A percentile compares a stretch with the other conserved stretches of the same genome.
phyloP scores from a whole-genome alignment of 352 stramenopile species.

The Phytophthora boehmeriae region DNA sequence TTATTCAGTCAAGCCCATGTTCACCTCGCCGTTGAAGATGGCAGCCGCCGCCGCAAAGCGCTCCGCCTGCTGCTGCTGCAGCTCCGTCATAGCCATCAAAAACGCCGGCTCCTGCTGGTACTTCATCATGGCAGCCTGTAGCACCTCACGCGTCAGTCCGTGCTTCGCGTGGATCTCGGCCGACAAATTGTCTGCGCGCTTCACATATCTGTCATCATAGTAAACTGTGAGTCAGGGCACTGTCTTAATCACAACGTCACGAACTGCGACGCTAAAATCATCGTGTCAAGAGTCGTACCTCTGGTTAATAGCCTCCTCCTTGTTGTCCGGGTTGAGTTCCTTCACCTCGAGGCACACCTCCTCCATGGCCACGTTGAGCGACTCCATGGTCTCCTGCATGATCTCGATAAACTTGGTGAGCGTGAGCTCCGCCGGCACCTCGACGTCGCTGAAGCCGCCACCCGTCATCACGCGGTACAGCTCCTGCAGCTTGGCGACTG shows the following conservation, averaged over 20 bases:
- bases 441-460: slow-evolving; percentile 79
- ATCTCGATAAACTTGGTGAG: slow-evolving; percentile 89
- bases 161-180: slow-evolving; percentile 89
- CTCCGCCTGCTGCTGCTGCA: slow-evolving; percentile 87
- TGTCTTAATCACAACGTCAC: neutral
- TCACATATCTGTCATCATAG: slow-evolving; percentile 67
- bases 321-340: slow-evolving; percentile 88
- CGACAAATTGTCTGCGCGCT: slow-evolving; percentile 84
- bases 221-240: neutral
- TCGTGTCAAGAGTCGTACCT: slow-evolving; percentile 17
- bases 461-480: slow-evolving; percentile 90
- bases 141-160: slow-evolving; percentile 83
- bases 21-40: slow-evolving; percentile 91
- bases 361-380: slow-evolving; percentile 89
- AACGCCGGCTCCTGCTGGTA: slow-evolving; percentile 90
- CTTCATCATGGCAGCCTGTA: slow-evolving; percentile 92
- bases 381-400: slow-evolving; percentile 92
- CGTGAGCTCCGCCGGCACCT: slow-evolving; percentile 82
- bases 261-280: neutral
- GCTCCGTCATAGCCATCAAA: slow-evolving; percentile 87
- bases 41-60: slow-evolving; percentile 79
- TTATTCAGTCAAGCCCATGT: slow-evolving; percentile 88
- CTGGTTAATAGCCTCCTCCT: slow-evolving; percentile 91
- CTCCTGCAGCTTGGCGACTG: slow-evolving; percentile 87
- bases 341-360: slow-evolving; percentile 90